Evolutionary conservation across 129 eudicot species (phyloP), one percentile per base, ranked within the genome.

Genomic region (Heracleum sosnowskyi): DNA sequence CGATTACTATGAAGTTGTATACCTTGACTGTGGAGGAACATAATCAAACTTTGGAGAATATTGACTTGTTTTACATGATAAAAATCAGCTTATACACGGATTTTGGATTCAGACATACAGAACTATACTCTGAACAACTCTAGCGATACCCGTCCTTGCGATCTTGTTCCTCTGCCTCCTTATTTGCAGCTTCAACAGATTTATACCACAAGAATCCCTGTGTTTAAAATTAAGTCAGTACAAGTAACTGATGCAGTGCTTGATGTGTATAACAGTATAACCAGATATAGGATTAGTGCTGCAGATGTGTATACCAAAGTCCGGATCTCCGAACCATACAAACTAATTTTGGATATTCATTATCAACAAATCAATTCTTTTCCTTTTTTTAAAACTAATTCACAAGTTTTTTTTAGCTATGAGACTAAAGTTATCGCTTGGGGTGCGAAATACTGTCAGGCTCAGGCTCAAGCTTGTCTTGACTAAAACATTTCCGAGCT

Each of bases 151-250:
- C 93, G 42, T 89, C 93, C 55, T 81, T 84, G 40, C 86, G 79
- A 75, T 89, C 93, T 53, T 89, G 93, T 78, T 89, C 93, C 74
- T 89, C 93, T 64, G 93, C 93, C 84, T 89, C 93, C 83, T 89
- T 87, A 57, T 89, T 89, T 29, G 93, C 93, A 57, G 74, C 79
- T 87, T 87, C 81, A 55, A 89, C 93, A 20, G 93, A 86, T 81
- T 89, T 89, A 80, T 51, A 89, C 93, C 93, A 89, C 79, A 89
- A 80, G 83, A 82, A 89, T 73, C 89, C 93, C 93, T 89, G 85
- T 44, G 69, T 75, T 24, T 2, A 47, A 47, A 37, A 3, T 51
- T 2, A 53, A 35, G 70, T 76, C 10, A 73, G 79, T 66, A 8
- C 17, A 28, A 76, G 35, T 12, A 20, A 33, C 20, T 7, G 69